Evolutionary conservation across 73 alveolate genomes (phyloP).

Genomic region (Paramecium sonneborni): DNA sequence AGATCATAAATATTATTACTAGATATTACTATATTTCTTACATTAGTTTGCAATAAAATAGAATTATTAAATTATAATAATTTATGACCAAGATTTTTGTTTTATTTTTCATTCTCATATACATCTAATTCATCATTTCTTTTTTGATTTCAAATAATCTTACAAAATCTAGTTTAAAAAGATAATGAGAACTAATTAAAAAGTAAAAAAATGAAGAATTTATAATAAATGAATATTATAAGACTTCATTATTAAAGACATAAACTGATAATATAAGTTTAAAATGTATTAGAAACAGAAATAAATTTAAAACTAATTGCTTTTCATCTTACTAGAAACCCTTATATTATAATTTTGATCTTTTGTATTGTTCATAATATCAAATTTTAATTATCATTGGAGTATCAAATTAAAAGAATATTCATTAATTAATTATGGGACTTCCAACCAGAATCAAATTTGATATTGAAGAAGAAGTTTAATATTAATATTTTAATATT

Average conservation of each 20-base stretch:
- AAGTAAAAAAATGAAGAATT: neutral
- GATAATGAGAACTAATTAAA: neutral
- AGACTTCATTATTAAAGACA: neutral
- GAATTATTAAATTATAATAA: neutral
- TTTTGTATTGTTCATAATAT: neutral
- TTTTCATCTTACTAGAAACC: neutral
- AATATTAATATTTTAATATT: neutral
- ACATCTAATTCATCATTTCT: too few relatives aligned
- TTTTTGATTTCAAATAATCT: too few relatives aligned
- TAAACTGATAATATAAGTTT: neutral
- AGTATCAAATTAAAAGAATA: neutral
- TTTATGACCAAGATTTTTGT: too few relatives aligned
- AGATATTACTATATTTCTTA: neutral
- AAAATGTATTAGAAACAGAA: neutral
- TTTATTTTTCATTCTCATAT: too few relatives aligned
- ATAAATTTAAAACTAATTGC: neutral
- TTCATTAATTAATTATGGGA: constrained; percentile 10
- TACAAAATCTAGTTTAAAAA: too few relatives aligned
- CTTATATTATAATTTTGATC: neutral
- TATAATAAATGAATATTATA: neutral
- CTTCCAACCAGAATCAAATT: neutral
- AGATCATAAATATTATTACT: neutral
- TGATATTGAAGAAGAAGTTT: neutral
- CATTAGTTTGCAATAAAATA: neutral
- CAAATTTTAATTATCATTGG: neutral